These are phyloP conservation scores for Paramecium octaurelia DNA, from an alignment of 73 alveolate genomes.

Conservation along the genomic window DNA sequence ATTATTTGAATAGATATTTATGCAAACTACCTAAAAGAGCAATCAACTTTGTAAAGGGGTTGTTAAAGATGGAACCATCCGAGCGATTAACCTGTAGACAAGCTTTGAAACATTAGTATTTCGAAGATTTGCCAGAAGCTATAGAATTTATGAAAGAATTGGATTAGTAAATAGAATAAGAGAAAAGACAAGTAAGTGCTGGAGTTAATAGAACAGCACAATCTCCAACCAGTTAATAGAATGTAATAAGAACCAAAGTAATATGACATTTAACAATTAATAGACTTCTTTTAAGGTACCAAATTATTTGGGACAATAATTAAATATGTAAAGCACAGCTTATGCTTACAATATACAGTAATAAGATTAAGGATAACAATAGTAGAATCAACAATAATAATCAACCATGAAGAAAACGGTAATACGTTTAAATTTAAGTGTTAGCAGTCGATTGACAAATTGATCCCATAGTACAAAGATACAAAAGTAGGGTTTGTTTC, in stretches of 20 bases:
- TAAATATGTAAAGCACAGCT: conserved; percentile 27
- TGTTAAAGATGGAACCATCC: conserved; percentile 83
- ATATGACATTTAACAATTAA: background rate
- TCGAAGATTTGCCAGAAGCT: conserved; percentile 76
- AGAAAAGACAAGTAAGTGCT: conserved; percentile 47
- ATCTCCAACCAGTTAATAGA: conserved; percentile 2
- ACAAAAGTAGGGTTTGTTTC: background rate
- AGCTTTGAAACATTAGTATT: conserved; percentile 85
- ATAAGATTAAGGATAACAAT: background rate
- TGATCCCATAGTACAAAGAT: background rate
- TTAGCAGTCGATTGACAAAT: conserved; percentile 41
- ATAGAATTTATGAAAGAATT: background rate
- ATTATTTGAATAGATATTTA: conserved; percentile 46
- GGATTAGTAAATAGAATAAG: background rate
- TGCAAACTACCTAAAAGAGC: conserved; percentile 40
- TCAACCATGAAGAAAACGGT: conserved; percentile 26
- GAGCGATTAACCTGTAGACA: conserved; percentile 83
- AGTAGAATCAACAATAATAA: background rate
- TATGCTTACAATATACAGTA: background rate
- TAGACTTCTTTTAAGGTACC: conserved; percentile 49
- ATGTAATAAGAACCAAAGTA: conserved; percentile 44
- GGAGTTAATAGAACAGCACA: conserved; percentile 43
- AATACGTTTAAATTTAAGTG: background rate
- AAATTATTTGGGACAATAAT: background rate
- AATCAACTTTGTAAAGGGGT: conserved; percentile 77